These are phyloP conservation scores for Meredithiella fracta DNA, from an alignment of 2,329 filamentous ascomycete species.

Conservation along the genomic window DNA sequence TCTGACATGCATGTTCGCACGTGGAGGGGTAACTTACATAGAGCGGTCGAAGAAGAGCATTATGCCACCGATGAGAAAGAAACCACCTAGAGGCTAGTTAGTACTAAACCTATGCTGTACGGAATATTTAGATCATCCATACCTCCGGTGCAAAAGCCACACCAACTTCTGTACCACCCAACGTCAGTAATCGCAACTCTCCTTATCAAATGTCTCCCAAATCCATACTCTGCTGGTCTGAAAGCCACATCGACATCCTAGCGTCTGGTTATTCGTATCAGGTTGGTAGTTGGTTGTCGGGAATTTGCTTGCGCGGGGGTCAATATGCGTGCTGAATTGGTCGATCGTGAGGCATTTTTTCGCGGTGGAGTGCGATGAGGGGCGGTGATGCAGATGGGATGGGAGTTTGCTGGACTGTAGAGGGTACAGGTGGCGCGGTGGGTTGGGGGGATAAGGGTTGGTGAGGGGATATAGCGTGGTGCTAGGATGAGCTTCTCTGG, in stretches of 20 bases:
- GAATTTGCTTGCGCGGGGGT: not conserved
- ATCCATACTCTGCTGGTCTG: constrained; percentile 72
- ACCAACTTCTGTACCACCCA: constrained; percentile 56
- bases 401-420: not conserved
- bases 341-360: not conserved
- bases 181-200: not conserved
- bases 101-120: not conserved
- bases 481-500: not conserved
- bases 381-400: not conserved
- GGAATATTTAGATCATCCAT: constrained; percentile 24
- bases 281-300: not conserved
- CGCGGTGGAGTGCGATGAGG: not conserved
- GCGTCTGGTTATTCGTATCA: constrained; percentile 23
- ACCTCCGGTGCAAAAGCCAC: constrained; percentile 98
- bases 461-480: not conserved
- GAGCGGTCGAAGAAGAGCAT: constrained; percentile 96
- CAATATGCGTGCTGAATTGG: not conserved
- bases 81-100: constrained; percentile 44
- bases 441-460: not conserved
- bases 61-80: constrained; percentile 89
- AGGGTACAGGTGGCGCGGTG: not conserved
- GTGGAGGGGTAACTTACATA: constrained; percentile 43
- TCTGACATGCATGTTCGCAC: constrained; percentile 3
- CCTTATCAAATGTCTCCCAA: not conserved
- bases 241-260: constrained; percentile 85